A percentile compares a stretch with the other conserved stretches of the same genome.
phyloP scores from a whole-genome alignment of 1,284 basidiomycete genomes.

The Fistulina hepatica region DNA sequence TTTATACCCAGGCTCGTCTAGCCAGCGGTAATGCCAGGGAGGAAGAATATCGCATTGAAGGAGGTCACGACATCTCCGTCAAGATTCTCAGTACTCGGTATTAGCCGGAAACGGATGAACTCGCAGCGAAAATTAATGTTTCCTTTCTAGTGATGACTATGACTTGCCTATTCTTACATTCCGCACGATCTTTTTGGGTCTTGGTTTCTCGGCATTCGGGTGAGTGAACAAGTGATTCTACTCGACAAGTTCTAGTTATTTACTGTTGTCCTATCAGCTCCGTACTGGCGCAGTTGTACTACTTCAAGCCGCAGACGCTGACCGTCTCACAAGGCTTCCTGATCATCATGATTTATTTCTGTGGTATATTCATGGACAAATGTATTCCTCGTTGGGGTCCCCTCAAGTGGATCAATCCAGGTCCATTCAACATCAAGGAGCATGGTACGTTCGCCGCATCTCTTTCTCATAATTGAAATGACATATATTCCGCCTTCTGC shows the following conservation, averaged over 20 bases:
- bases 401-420: conserved; percentile 13
- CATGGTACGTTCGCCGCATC: no score
- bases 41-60: conserved; percentile 9
- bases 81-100: conserved; percentile 14
- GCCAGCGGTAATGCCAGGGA: conserved; percentile 11
- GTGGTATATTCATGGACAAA: conserved; percentile 32
- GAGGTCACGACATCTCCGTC: conserved; percentile 13
- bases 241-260: background rate
- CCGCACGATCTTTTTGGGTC: conserved; percentile 10
- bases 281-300: conserved; percentile 14
- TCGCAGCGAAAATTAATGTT: conserved; percentile 2
- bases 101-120: conserved; percentile 1
- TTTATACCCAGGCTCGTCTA: conserved; percentile 7
- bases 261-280: conserved; percentile 4
- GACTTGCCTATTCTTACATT: conserved; percentile 13
- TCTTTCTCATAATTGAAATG: no score
- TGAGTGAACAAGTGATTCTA: conserved; percentile 5
- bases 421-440: conserved; percentile 14
- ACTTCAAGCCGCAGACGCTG: conserved; percentile 16
- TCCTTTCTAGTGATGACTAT: conserved; percentile 11
- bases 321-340: conserved; percentile 14
- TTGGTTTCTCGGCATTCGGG: conserved; percentile 8
- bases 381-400: conserved; percentile 10
- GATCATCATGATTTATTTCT: conserved; percentile 13
- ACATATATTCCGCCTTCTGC: conserved; percentile 17